Evolutionary conservation across 164 flowering plant genomes (phyloP), one percentile per base, ranked within the genome.

Genomic region (Malania oleifera): DNA sequence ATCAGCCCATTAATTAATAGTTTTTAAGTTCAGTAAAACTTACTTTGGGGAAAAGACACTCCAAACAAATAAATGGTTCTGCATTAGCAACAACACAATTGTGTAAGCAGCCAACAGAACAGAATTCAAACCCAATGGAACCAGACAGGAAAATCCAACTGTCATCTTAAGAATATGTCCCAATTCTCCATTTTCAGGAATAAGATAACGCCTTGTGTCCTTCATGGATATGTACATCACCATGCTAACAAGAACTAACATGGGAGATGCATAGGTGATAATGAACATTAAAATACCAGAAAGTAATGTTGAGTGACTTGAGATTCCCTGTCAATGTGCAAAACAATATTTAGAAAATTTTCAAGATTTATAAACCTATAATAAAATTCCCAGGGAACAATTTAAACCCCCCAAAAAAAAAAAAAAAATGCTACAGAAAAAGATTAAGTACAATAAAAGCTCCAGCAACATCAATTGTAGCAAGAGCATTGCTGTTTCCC

Each of bases 31-130:
- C 50, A 56, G 56, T 4, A 34, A 57, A 15, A 74, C 95, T 86
- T 83, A 93, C 99, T 93, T 90, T 6, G 99, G 99, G 38, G 99
- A 93, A 67, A 93, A 93, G 61, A 93, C 97, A 46, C 97, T 93
- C 99, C 99, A 93, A 40, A 90, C 73, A 59, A 93, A 93, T 31
- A 93, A 70, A 72, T 93, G 99, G 67, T 86, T 86, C 81, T 91
- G 81, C 99, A 93, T 93, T 49, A 80, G 75, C 59, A 93, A 79
- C 83, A 93, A 66, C 8, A 90, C 60, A 23, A 90, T 52, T 7
- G 99, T 88, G 77, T 83, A 90, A 6, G 90, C 76, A 25, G 81
- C 68, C 70, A 90, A 67, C 24, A 75, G 26, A 46, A 90, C 45
- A n/a, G 99, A 87, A 70, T 88, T 93, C 66, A 93, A 56, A 65